Conservation (phyloP, 192 early-diverging fungal genomes). For the Coemansia erecta region DNA sequence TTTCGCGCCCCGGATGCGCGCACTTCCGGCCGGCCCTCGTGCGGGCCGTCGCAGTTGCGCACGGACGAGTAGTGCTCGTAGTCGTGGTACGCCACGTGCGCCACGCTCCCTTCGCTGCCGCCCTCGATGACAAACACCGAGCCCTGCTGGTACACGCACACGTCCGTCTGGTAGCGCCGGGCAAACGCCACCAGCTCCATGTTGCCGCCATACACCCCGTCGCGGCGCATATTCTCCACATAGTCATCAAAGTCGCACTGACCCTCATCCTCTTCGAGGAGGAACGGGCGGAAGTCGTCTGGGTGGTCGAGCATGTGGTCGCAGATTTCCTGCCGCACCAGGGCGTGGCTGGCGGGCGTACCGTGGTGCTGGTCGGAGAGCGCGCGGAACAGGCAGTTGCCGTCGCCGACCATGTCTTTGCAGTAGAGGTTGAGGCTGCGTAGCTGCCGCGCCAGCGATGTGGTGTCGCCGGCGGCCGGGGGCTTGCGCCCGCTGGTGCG, state of each 20-base stretch:
- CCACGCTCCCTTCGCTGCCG: conserved; percentile 48
- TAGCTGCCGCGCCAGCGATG: no score
- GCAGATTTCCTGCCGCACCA: conserved; percentile 59
- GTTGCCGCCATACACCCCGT: conserved; percentile 69
- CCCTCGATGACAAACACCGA: conserved; percentile 69
- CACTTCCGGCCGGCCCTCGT: conserved; percentile 61
- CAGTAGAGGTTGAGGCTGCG: conserved; percentile 40
- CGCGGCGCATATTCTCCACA: conserved; percentile 57
- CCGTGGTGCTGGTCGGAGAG: conserved; percentile 72
- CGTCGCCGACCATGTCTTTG: conserved; percentile 70
- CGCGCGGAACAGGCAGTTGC: conserved; percentile 70
- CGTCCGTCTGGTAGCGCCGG: conserved; percentile 61
- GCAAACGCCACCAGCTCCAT: conserved; percentile 75
- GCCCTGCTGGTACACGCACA: conserved; percentile 10
- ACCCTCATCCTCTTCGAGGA: conserved; percentile 66
- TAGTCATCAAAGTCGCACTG: conserved; percentile 59
- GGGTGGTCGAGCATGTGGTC: conserved; percentile 59
- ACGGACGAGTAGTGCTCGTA: conserved; percentile 80
- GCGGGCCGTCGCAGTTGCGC: conserved; percentile 62
- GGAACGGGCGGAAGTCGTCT: conserved; percentile 62
- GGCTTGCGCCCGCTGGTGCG: no score
- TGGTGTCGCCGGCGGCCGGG: no score
- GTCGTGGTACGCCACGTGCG: conserved; percentile 73
- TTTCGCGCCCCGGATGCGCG: no score
- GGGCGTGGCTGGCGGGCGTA: conserved; percentile 54